phyloP scores from a whole-genome alignment of 768 basidiomycete genomes.

The Phylloporus sp. region DNA sequence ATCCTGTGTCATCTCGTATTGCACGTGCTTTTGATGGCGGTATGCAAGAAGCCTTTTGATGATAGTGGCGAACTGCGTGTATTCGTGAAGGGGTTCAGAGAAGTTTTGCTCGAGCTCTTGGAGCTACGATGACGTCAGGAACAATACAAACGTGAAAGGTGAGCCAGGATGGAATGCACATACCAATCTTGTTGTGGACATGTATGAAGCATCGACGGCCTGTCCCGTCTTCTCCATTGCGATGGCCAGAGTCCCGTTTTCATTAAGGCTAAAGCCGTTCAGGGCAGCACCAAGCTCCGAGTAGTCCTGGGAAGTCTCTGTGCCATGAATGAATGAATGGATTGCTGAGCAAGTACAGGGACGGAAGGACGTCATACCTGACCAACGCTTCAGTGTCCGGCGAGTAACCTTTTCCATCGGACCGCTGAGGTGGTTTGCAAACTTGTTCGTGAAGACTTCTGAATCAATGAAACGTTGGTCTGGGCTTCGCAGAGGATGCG shows the following conservation, averaged over 20 bases:
- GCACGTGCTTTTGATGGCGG: conserved; percentile 96
- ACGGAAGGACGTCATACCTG: conserved; percentile 48
- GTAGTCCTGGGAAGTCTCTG: conserved; percentile 82
- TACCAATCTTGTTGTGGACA: conserved; percentile 87
- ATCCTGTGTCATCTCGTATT: conserved; percentile 97
- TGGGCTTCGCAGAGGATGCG: conserved; percentile 84
- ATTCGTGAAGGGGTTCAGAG: conserved; percentile 95
- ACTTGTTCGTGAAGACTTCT: conserved; percentile 93
- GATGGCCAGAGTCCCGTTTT: conserved; percentile 63
- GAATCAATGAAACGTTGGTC: conserved; percentile 96
- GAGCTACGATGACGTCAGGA: conserved; percentile 46
- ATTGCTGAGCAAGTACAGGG: conserved; percentile 4
- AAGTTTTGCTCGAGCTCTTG: conserved; percentile 93
- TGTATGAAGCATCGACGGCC: conserved; percentile 89
- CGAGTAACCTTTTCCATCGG: conserved; percentile 97
- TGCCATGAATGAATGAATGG: conserved; percentile 1
- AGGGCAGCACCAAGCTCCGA: conserved; percentile 87
- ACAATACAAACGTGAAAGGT: conserved; percentile 1
- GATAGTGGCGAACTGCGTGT: conserved; percentile 88
- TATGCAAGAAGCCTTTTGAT: conserved; percentile 93
- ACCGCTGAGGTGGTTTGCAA: conserved; percentile 84
- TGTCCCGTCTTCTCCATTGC: conserved; percentile 97
- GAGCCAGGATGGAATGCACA: conserved; percentile 23
- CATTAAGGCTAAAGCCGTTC: conserved; percentile 91
- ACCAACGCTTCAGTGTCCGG: conserved; percentile 89